Evolutionary conservation across 306 rosid species (phyloP), one percentile per base, ranked within the genome.

Genomic region (Trifolium dubium): DNA sequence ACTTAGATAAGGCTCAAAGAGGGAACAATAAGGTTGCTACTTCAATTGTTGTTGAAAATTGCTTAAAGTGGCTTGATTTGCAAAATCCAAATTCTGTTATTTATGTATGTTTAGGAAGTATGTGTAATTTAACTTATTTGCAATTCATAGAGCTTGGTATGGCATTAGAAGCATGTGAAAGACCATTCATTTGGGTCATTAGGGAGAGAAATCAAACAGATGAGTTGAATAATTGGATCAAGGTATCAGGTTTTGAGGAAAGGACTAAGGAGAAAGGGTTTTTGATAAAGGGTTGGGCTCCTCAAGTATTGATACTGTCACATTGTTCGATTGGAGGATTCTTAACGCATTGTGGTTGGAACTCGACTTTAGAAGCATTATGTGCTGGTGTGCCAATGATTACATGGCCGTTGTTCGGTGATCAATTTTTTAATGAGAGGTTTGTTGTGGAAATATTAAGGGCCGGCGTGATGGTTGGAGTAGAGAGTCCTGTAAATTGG

Each of bases 281-380:
- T 13, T 7, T 89, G 64, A 81, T 89, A 37, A 11, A 70, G 28
- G 96, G 90, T 8, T 89, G 96, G 92, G 89, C 92, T 6, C 92
- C 90, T 37, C 92, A 87, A 56, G 78, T 87, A 6, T 43, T 82
- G 60, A 84, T 89, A 63, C 49, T 89, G 4, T 78, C 90, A 19
- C 92, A 86, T 71, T 35, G 30, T 40, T 81, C 88, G 3, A 56
- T 84, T 43, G 95, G 92, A 46, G 90, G 92, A 12, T 89, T 89
- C 78, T 46, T 89, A 9, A 87, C 95, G 8, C 95, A 87, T 17
- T 87, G 82, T 10, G 95, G 95, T 30, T 87, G 95, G 95, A 89
- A 89, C 68, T 89, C 95, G 3, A 75, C 85, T 0, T 43, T 89
- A 1, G 95, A 89, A 84, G 92, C 85, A 28, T 4, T 85, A 56